These are phyloP conservation scores for Penicillium sp. DNA, from an alignment of 2,329 filamentous ascomycete genomes.

Conservation along the genomic window DNA sequence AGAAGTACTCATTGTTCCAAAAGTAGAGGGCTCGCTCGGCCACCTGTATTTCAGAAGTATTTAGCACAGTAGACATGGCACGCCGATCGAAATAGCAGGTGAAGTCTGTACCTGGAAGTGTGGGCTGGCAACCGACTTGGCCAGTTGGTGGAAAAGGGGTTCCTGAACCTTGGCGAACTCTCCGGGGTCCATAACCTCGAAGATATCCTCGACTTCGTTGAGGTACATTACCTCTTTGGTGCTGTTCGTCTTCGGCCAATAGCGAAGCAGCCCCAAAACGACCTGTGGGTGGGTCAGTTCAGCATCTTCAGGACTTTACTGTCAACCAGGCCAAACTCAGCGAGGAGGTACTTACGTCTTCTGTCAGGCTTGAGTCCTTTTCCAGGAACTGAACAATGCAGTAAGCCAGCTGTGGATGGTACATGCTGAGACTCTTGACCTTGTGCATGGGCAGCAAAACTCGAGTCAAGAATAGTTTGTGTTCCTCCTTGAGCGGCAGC, in stretches of 20 bases:
- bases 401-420: constrained; percentile 95
- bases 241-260: constrained; percentile 99
- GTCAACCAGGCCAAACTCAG: neutral
- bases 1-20: constrained; percentile 99
- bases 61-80: neutral
- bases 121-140: constrained; percentile 95
- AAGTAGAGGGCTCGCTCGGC: constrained; percentile 96
- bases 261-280: constrained; percentile 85
- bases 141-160: constrained; percentile 91
- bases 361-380: constrained; percentile 92
- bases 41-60: constrained; percentile 48
- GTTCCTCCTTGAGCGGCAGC: constrained; percentile 92
- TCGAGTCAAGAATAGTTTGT: constrained; percentile 93
- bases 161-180: constrained; percentile 99
- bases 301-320: constrained; percentile 2
- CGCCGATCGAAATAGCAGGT: neutral
- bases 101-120: constrained; percentile 70
- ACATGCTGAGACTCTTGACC: constrained; percentile 99
- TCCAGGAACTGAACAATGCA: constrained; percentile 98
- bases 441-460: constrained; percentile 94
- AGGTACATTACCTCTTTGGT: constrained; percentile 99
- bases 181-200: constrained; percentile 98
- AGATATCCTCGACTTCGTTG: constrained; percentile 98
- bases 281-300: constrained; percentile 50
- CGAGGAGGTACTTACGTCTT: constrained; percentile 63